Base-by-base conservation (phyloP, 2,329 filamentous ascomycete species). In the Fusarium metavorans region DNA sequence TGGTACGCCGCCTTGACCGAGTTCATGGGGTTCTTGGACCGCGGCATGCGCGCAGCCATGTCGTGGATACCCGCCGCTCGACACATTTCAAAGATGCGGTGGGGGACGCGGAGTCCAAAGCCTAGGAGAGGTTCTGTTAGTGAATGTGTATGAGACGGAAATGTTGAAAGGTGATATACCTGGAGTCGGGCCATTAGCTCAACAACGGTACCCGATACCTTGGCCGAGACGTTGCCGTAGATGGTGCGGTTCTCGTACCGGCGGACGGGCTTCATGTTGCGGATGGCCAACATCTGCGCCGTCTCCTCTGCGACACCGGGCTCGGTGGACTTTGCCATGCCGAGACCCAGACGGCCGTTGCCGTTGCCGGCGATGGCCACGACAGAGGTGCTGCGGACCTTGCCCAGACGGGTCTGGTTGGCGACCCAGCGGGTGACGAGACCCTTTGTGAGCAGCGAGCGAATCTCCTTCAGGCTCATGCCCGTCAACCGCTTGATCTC, bases 391-490 rank as follows among this genome's bases (percentile, higher is more conserved):
- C 92, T 94, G 76, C 89, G 88, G 69, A 99, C 92, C 88, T 98
- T 99, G 81, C 97, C 97, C 84, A 99, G 91, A 86, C 96, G 94
- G 25, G 97, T 98, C 88, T 98, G 96, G 85, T 99, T 98, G 75
- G 90, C 87, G 68, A 99, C 97, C 45, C 85, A 84, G 80, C 96
- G 94, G 6, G 81, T 80, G 56, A 97, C 93, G 56, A 99, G 85
- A 57, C 89, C 87, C 88, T 97, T 98, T 74, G 90, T 85, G 67
- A 89, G 87, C 68, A 97, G 81, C 6, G 80, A 76, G 56, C 87
- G 74, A 76, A 92, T 88, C 27, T 91, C 83, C 60, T 80, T 76
- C 66, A 91, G 83, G 20, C 77, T 85, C 82, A 92, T 81, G 75
- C 89, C 89, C 58, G 89, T 91, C 72, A 87, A 82, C 74, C 84